Evolutionary conservation across 495 filamentous ascomycete species (phyloP), one percentile per base, ranked within the genome.

Genomic region (Penicillium canariense): DNA sequence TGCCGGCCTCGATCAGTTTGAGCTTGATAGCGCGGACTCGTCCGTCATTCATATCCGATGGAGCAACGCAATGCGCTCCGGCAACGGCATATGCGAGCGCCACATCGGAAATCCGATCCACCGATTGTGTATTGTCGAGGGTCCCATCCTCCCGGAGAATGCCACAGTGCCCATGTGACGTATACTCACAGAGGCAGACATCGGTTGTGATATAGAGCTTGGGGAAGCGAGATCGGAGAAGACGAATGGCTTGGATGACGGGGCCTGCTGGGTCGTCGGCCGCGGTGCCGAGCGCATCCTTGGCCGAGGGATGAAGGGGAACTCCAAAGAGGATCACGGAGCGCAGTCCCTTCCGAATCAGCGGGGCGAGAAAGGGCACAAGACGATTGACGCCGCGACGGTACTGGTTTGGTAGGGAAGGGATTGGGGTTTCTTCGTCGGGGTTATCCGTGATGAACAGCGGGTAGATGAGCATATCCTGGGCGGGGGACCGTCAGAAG

Each of bases 41-140:
- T 36, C 94, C 94, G 65, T 98, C 94, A 67, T 98, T 98, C 94
- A 98, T 98, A 71, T 98, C 94, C 14, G 89, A 94, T 0, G 94
- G 94, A 0, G 94, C 94, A 30, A 98, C 91, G 70, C 92, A 97
- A 68, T 98, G 94, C 2, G 91, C 94, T 50, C 94, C 94, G 23
- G 94, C 95, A 59, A 84, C 77, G 3, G 95, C 94, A 69, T 97
- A 98, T 22, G 92, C 88, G 52, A 97, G 77, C 14, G 94, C 91
- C 15, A 96, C 93, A 70, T 96, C 90, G 14, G 88, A 89, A 60
- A 98, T 93, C 34, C 94, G 86, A 58, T 97, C 91, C 27, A 97
- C 90, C 28, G 90, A 95, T 43, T 93, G 81, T 25, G 83, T 80
- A 68, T 98, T 97, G 80, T 97, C 96, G 26, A 98, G 81, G 52